These are phyloP conservation scores for Cordyceps cicadae DNA, from an alignment of 2,329 filamentous ascomycete species.

Conservation along the genomic window DNA sequence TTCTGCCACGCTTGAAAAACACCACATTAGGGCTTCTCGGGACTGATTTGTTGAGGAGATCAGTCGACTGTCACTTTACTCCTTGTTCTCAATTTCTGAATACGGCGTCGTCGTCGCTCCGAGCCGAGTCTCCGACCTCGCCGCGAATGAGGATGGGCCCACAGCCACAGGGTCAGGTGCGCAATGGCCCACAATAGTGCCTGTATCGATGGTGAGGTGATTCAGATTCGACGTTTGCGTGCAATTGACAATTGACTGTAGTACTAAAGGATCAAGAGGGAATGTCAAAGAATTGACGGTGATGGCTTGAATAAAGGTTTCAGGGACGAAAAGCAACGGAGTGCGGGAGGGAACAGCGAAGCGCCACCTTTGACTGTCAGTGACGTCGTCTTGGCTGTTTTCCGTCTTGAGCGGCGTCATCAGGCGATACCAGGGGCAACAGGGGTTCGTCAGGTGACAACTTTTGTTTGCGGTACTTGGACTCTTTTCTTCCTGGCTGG, in stretches of 20 bases:
- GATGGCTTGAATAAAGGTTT: not conserved
- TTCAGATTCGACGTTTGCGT: constrained; percentile 9
- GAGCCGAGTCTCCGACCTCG: constrained; percentile 12
- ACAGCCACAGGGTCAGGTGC: constrained; percentile 14
- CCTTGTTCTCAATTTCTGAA: not conserved
- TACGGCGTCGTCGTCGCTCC: constrained; percentile 1
- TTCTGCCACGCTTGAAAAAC: not conserved
- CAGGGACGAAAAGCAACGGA: not conserved
- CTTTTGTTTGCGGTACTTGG: not conserved
- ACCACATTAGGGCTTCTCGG: not conserved
- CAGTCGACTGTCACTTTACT: not conserved
- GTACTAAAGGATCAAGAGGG: too few species aligned
- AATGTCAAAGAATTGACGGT: constrained; percentile 12
- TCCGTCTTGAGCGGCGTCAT: not conserved
- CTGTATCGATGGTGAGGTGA: constrained; percentile 12
- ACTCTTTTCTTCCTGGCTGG: not conserved
- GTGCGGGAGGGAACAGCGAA: not conserved
- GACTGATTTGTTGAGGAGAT: not conserved
- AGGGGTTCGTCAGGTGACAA: not conserved
- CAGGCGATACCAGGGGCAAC: not conserved
- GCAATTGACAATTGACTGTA: constrained; percentile 3
- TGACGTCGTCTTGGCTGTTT: not conserved
- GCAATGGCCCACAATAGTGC: constrained; percentile 12
- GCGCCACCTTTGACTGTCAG: not conserved
- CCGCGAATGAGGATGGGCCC: not conserved